Base-by-base conservation (phyloP, 2,329 filamentous ascomycete species). In the Lizonia empirigonia region DNA sequence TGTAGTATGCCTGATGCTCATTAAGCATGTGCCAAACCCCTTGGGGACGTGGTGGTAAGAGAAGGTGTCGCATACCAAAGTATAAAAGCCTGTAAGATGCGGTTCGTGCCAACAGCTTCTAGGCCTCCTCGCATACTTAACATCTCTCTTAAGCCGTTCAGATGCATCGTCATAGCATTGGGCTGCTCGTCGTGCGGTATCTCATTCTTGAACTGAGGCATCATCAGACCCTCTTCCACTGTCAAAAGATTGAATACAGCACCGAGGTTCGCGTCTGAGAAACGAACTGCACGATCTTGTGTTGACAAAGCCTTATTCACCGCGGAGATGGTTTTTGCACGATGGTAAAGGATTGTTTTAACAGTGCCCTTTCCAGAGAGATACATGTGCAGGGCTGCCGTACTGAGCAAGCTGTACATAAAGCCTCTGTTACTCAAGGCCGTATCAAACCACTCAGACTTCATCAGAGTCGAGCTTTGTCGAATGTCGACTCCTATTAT, bases 51-150 rank as follows among this genome's bases (percentile, higher is more conserved):
- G 18, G 29, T 29, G 37, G 50, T 33, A 38, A 50, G 49, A 52
- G 26, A 29, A 26, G 33, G 36, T 44, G 44, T 40, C 53, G 71
- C 70, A 34, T 60, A 74, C 71, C 71, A 74, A 57, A 74, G 67
- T 64, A 74, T 73, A 65, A 74, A 73, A 19, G 71, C 69, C 42
- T 74, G 70, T 16, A 74, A 54, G n/a, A 72, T 71, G 40, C 69
- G 68, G 51, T 73, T 73, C 16, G 68, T 69, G 30, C 59, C 62
- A 29, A 74, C 67, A 45, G 62, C 64, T 38, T 42, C 51, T 9
- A 74, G 51, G 12, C 71, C 71, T 24, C 71, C 71, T 12, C 71
- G 63, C 39, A 73, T 34, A 41, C 68, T 62, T 12, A 74, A 54
- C 71, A 74, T 73, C 50, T 55, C 65, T 24, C 58, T 60, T 56